Evolutionary conservation across 2,329 filamentous ascomycete species (phyloP).

Genomic region (Fusarium sp.): DNA sequence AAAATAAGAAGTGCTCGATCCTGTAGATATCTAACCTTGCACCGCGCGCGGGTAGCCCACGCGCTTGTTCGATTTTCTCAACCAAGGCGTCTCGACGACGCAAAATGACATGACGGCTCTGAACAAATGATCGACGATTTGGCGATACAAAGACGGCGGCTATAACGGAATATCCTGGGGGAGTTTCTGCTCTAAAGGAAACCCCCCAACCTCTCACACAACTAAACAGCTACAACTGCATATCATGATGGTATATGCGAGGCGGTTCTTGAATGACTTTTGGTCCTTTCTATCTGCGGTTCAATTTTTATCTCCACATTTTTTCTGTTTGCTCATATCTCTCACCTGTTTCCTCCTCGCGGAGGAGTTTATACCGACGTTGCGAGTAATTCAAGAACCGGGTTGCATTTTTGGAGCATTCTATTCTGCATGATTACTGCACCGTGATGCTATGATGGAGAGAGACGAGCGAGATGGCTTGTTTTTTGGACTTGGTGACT

Average conservation of each 20-base stretch:
- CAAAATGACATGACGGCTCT: constrained; percentile 42
- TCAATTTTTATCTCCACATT: constrained; percentile 32
- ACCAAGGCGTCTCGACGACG: constrained; percentile 41
- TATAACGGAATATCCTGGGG: constrained; percentile 40
- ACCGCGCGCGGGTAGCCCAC: constrained; percentile 1
- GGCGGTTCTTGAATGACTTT: constrained; percentile 47
- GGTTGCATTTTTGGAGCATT: constrained; percentile 26
- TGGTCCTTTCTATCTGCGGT: constrained; percentile 41
- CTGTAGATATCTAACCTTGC: constrained; percentile 61
- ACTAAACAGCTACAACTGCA: constrained; percentile 36
- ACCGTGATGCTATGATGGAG: not conserved
- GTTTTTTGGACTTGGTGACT: not conserved
- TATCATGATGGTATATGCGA: constrained; percentile 45
- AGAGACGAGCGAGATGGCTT: not conserved
- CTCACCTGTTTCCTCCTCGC: constrained; percentile 39
- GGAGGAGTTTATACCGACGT: constrained; percentile 45
- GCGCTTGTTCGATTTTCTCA: constrained; percentile 31
- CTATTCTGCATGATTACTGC: constrained; percentile 8
- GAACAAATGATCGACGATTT: constrained; percentile 40
- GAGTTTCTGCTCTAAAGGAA: constrained; percentile 21
- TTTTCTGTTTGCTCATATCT: constrained; percentile 39
- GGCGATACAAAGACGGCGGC: constrained; percentile 44
- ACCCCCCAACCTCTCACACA: constrained; percentile 7
- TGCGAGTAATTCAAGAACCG: constrained; percentile 46
- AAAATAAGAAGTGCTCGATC: constrained; percentile 77